phyloP scores from a whole-genome alignment of 441 rosid genomes.

The Eutrema salsugineum region DNA sequence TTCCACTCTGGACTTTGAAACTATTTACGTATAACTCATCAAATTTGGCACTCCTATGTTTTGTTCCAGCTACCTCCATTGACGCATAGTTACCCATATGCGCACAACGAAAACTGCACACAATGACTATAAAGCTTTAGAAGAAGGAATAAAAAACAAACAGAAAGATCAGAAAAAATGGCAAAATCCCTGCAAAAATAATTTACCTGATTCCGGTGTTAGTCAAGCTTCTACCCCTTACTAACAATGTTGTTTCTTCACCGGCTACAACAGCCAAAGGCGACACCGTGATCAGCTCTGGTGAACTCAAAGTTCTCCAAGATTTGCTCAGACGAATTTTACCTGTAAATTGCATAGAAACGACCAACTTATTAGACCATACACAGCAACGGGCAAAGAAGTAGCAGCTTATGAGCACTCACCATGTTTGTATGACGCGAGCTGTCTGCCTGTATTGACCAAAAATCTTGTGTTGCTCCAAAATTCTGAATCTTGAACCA shows the following conservation, averaged over 20 bases:
- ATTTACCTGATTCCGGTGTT: constrained; percentile 60
- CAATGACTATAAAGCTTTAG: not conserved
- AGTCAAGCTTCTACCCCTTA: constrained; percentile 72
- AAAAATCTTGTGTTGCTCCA: constrained; percentile 81
- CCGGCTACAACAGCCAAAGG: constrained; percentile 82
- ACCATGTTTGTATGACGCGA: constrained; percentile 74
- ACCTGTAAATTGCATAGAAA: constrained; percentile 45
- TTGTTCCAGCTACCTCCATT: constrained; percentile 41
- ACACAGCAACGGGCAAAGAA: not conserved
- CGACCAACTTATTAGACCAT: not conserved
- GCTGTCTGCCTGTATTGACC: constrained; percentile 54
- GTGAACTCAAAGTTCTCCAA: constrained; percentile 67
- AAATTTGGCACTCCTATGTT: constrained; percentile 21
- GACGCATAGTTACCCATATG: constrained; percentile 60
- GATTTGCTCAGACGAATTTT: constrained; percentile 61
- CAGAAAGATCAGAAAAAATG: not conserved
- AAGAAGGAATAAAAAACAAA: not conserved
- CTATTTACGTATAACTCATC: constrained; percentile 54
- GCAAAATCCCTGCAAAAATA: not conserved
- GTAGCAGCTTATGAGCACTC: constrained; percentile 20
- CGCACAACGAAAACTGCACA: constrained; percentile 63
- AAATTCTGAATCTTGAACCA: constrained; percentile 61
- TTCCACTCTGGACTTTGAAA: constrained; percentile 39
- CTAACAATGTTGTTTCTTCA: constrained; percentile 52
- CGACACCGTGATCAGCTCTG: constrained; percentile 67